These are phyloP conservation scores for Colletotrichum eremochloae DNA, from an alignment of 2,329 filamentous ascomycete genomes.

Conservation along the genomic window DNA sequence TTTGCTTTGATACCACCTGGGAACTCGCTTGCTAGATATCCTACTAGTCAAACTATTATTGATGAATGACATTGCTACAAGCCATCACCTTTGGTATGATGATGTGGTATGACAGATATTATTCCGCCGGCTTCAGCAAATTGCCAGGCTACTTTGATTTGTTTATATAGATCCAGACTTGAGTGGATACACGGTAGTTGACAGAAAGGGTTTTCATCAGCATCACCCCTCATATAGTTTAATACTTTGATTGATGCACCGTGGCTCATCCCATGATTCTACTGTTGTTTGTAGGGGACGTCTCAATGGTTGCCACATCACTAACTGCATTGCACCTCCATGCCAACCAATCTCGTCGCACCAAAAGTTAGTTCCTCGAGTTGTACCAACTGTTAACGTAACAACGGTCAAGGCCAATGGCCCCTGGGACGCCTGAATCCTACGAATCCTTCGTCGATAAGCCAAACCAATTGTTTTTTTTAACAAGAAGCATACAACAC, in stretches of 20 bases:
- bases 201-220: too few species aligned
- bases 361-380: neutral
- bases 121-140: neutral
- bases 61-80: neutral
- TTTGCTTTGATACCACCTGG: conserved; percentile 38
- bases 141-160: too few species aligned
- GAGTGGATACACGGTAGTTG: too few species aligned
- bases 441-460: neutral
- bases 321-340: neutral
- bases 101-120: neutral
- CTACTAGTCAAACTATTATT: conserved; percentile 6
- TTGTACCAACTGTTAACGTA: neutral
- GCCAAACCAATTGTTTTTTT: neutral
- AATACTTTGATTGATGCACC: neutral
- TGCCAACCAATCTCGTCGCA: neutral
- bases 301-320: neutral
- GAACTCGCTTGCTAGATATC: conserved; percentile 34
- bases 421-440: neutral
- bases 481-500: neutral
- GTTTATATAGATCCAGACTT: too few species aligned
- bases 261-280: neutral
- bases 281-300: fast-evolving
- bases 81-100: neutral
- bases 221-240: neutral
- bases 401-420: neutral